These are phyloP conservation scores for Schizosaccharomyces pombe DNA, from an alignment of 805 yeast genomes.

Conservation along the genomic window DNA sequence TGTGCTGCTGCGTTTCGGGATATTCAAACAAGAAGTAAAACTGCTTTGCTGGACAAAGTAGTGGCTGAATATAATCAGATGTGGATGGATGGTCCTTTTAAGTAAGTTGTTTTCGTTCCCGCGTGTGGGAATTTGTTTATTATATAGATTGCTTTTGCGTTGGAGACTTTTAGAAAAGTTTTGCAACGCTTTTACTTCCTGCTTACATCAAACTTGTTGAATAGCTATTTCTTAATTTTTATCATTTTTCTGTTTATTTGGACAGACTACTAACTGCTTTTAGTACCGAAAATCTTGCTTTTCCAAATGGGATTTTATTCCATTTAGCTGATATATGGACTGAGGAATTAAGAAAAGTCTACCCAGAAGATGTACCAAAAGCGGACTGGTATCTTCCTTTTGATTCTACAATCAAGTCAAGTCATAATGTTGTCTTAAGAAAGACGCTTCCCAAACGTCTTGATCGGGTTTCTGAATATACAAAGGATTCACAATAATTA, in stretches of 20 bases:
- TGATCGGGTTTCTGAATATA: not conserved
- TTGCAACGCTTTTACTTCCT: no score
- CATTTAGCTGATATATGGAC: not conserved
- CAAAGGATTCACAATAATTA: no score
- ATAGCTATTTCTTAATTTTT: not conserved
- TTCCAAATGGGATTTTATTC: not conserved
- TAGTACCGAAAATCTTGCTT: not conserved
- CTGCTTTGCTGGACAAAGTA: slow-evolving; percentile 17
- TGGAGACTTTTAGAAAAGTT: no score
- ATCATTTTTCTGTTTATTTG: not conserved
- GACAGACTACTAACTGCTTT: not conserved
- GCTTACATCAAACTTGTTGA: not conserved
- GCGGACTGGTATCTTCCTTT: not conserved
- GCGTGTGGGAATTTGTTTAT: no score
- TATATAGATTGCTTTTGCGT: no score
- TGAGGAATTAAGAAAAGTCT: not conserved
- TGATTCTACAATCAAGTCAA: not conserved
- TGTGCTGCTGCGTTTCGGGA: slow-evolving; percentile 37
- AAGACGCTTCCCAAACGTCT: not conserved
- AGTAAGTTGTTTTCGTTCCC: slow-evolving; percentile 15
- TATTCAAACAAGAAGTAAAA: slow-evolving; percentile 35
- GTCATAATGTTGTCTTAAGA: not conserved
- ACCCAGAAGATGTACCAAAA: not conserved
- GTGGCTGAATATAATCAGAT: not conserved
- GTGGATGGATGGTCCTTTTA: slow-evolving; percentile 12